Base-by-base conservation (phyloP, 306 rosid genomes). In the Albizia julibrissin region DNA sequence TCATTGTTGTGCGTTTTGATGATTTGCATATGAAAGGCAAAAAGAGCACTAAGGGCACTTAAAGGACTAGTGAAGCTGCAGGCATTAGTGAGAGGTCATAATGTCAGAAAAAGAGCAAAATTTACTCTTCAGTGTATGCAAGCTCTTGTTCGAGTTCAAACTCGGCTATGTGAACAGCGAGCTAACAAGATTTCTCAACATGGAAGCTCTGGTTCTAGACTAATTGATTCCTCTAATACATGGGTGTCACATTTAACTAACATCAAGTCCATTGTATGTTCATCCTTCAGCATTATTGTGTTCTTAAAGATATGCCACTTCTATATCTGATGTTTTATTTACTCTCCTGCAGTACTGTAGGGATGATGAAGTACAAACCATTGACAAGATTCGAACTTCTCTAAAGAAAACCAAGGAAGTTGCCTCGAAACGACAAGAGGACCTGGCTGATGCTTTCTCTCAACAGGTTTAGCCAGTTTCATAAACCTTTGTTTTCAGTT, bases 1-100 rank as follows among this genome's bases (percentile, higher is more conserved):
- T 31, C 22, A 80, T 46, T n/a, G 14, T 43, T 59, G 27, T 52
- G 21, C 0, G 40, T 50, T 59, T 34, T 37, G 27, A 37, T 14
- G 15, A 37, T 69, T 69, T 52, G 24, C 12, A 15, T 52, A 33
- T 77, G 75, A 81, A 90, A 90, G 93, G 93, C 91, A 6, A 79
- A 91, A 75, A 90, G 89, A 83, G 93, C 93, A 29, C 90, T 88
- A 58, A 62, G 81, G 72, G 93, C 93, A 37, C 87, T 86, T 12
- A 90, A 86, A 47, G 93, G 87, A 18, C 54, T 90, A 59, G 93
- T 90, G 69, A 88, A 88, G 85, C 81, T 90, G 75, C 93, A 90
- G 66, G 91, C 93, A 10, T 79, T 90, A 68, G 91, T 90, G 77
- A 86, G 93, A 83, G 93, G 90, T 6, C 87, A 86, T 61, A 90